Evolutionary conservation across 495 filamentous ascomycete genomes (phyloP).

Genomic region (Lasiosphaeris hirsuta): DNA sequence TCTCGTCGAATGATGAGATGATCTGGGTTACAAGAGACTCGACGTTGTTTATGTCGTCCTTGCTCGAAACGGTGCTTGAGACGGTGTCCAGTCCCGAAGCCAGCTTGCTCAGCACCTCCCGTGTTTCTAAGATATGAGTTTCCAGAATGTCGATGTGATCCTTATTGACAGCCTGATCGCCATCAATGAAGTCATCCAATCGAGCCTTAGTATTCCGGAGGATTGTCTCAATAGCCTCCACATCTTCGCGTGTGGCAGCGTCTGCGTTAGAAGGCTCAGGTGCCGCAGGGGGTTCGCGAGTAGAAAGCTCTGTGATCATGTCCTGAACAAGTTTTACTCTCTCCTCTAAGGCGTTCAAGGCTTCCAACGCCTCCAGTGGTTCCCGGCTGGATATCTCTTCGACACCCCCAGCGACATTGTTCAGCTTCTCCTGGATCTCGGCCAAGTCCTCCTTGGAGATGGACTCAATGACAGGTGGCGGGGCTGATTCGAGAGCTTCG

Average conservation of each 20-base stretch:
- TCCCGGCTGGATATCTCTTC: slow-evolving; percentile 50
- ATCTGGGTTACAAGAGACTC: slow-evolving; percentile 74
- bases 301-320: slow-evolving; percentile 29
- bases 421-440: slow-evolving; percentile 39
- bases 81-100: slow-evolving; percentile 56
- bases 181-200: slow-evolving; percentile 71
- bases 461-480: slow-evolving; percentile 38
- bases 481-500: slow-evolving; percentile 68
- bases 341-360: slow-evolving; percentile 24
- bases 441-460: slow-evolving; percentile 44
- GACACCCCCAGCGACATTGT: slow-evolving; percentile 56
- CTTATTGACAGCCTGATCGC: slow-evolving; percentile 59
- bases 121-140: slow-evolving; percentile 63
- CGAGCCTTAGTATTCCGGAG: slow-evolving; percentile 79
- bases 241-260: slow-evolving; percentile 65
- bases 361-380: slow-evolving; percentile 23
- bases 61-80: slow-evolving; percentile 66
- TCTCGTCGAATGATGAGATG: slow-evolving; percentile 67
- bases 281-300: slow-evolving; percentile 18
- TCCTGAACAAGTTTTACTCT: slow-evolving; percentile 35
- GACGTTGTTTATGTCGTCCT: slow-evolving; percentile 72
- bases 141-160: slow-evolving; percentile 76
- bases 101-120: slow-evolving; percentile 62
- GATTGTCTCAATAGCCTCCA: slow-evolving; percentile 82
- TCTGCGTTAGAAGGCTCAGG: slow-evolving; percentile 32